Conservation (phyloP, 2,329 filamentous ascomycete species). For the Pseudogymnoascus sp. region DNA sequence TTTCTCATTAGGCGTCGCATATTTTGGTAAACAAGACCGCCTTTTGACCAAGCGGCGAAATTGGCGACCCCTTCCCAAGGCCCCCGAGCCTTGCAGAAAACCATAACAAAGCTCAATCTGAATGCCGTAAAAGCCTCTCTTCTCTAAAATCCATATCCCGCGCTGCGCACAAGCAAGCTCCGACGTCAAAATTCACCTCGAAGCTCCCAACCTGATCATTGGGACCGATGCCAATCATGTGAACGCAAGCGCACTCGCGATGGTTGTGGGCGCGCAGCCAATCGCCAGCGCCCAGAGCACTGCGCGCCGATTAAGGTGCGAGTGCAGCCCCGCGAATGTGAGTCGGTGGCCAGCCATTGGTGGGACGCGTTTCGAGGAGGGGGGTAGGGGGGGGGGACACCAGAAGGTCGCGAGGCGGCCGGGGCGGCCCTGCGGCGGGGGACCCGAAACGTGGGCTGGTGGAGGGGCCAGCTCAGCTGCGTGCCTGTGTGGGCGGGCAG, state of each 20-base stretch:
- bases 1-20: constrained; percentile 4
- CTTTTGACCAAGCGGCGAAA: constrained; percentile 4
- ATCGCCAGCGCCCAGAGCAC: not conserved
- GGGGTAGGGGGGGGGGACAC: not conserved
- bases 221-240: constrained; percentile 1
- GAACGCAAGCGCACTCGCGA: not conserved
- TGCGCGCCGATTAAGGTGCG: not conserved
- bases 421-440: not conserved
- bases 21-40: constrained; percentile 1
- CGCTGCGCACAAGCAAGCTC: not conserved
- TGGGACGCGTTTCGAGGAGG: not conserved
- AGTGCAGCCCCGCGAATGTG: constrained; percentile 2
- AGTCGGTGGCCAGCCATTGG: not conserved
- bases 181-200: not conserved
- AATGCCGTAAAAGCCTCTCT: not conserved
- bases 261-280: not conserved
- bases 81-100: constrained; percentile 1
- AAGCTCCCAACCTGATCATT: constrained; percentile 2
- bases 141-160: not conserved
- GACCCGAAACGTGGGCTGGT: not conserved
- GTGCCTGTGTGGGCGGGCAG: too few relatives aligned
- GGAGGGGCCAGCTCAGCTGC: not conserved
- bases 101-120: not conserved
- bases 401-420: not conserved
- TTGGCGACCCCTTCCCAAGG: not conserved